A percentile compares a stretch with the other conserved stretches of the same genome.
Conservation (phyloP, 2,329 filamentous ascomycete genomes). For the Aspergillus fumigatiaffinis region DNA sequence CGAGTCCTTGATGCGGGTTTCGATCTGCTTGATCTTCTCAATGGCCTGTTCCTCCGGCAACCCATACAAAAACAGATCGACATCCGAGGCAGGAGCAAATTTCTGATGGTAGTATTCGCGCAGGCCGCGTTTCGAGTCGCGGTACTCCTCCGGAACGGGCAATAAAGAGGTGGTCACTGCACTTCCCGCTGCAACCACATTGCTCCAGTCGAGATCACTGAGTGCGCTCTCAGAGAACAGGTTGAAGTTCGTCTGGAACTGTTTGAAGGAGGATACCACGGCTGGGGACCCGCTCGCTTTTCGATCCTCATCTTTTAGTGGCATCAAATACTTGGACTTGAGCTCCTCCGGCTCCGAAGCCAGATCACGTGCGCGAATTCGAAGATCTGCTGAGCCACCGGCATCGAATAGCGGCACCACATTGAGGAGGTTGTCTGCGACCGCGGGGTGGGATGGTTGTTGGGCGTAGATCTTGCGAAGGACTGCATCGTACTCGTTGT, state of each 20-base stretch:
- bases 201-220: constrained; percentile 73
- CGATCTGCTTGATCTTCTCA: constrained; percentile 81
- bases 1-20: constrained; percentile 68
- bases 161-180: constrained; percentile 75
- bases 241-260: constrained; percentile 75
- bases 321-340: constrained; percentile 33
- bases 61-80: constrained; percentile 81
- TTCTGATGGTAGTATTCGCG: constrained; percentile 77
- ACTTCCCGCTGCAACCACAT: constrained; percentile 76
- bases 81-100: constrained; percentile 77
- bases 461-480: constrained; percentile 38
- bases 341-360: constrained; percentile 24
- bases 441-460: constrained; percentile 28
- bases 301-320: constrained; percentile 49
- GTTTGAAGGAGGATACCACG: constrained; percentile 61
- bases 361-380: constrained; percentile 31
- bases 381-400: constrained; percentile 20
- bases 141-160: constrained; percentile 62
- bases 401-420: constrained; percentile 32
- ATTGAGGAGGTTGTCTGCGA: constrained; percentile 30
- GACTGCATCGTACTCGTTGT: constrained; percentile 34
- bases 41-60: constrained; percentile 72
- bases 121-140: constrained; percentile 56
- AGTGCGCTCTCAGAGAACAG: constrained; percentile 78
- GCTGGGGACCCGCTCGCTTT: constrained; percentile 62